Evolutionary conservation across 495 filamentous ascomycete species (phyloP).

Genomic region (Hyaloscypha variabilis): DNA sequence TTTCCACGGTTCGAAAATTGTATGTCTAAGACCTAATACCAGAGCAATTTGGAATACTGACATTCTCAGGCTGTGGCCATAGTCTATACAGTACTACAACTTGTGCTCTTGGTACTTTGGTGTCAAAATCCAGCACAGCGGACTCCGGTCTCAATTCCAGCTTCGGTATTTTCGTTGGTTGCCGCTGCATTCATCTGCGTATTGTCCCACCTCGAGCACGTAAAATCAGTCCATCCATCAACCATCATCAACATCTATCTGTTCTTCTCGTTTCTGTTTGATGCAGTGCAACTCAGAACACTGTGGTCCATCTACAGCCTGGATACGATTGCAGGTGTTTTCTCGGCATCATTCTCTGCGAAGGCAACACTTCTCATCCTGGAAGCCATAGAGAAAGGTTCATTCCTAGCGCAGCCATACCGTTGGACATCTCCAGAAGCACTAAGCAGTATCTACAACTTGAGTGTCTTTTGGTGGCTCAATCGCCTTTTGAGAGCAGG

Average conservation of each 20-base stretch:
- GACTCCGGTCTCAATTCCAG: conserved; percentile 51
- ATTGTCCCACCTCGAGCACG: conserved; percentile 47
- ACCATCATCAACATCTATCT: conserved; percentile 63
- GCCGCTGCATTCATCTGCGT: conserved; percentile 34
- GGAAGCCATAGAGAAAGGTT: conserved; percentile 23
- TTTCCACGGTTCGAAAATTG: conserved; percentile 45
- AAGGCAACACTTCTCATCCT: conserved; percentile 15
- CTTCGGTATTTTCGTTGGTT: conserved; percentile 46
- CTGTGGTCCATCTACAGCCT: conserved; percentile 41
- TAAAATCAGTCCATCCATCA: conserved; percentile 47
- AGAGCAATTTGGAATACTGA: neutral
- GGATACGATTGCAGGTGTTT: conserved; percentile 10
- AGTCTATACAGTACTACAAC: conserved; percentile 39
- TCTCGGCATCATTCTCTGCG: conserved; percentile 15
- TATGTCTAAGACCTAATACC: conserved; percentile 26
- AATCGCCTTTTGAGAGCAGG: neutral
- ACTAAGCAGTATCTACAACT: neutral
- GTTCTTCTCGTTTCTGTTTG: conserved; percentile 60
- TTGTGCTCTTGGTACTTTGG: conserved; percentile 54
- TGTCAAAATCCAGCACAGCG: conserved; percentile 35
- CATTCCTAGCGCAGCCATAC: conserved; percentile 16
- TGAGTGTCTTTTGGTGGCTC: neutral
- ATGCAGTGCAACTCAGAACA: conserved; percentile 45
- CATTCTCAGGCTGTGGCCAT: neutral
- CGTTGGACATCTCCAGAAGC: neutral